These are phyloP conservation scores for Umbellularia californica DNA, from an alignment of 164 flowering plant species.

Conservation along the genomic window DNA sequence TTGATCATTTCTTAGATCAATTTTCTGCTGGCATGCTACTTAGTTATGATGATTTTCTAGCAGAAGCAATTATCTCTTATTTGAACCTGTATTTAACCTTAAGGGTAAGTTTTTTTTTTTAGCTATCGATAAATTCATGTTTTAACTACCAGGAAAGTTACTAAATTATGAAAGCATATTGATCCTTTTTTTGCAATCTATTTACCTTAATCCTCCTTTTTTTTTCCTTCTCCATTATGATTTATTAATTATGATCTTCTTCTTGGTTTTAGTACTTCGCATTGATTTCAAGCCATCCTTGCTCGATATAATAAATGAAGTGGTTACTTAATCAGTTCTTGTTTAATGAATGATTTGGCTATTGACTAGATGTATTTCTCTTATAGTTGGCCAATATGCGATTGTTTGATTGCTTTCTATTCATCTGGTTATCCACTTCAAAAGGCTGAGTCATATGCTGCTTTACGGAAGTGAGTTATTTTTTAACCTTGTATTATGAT, in stretches of 20 bases:
- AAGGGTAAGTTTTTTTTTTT: too few relatives aligned
- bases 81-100: too few relatives aligned
- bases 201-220: too few relatives aligned
- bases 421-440: conserved; percentile 96
- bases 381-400: conserved; percentile 96
- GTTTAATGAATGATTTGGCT: background rate
- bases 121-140: too few relatives aligned
- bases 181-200: too few relatives aligned
- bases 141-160: too few relatives aligned
- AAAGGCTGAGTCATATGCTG: conserved; percentile 91
- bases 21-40: background rate
- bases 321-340: conserved; percentile 4
- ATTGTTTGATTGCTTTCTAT: conserved; percentile 95
- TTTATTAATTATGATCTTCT: too few relatives aligned
- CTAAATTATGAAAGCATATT: too few relatives aligned
- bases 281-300: background rate
- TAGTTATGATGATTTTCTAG: too few relatives aligned
- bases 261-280: background rate
- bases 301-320: background rate
- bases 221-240: too few relatives aligned
- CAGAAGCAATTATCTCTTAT: too few relatives aligned
- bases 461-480: conserved; percentile 71
- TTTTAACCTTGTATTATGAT: background rate
- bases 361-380: conserved; percentile 9
- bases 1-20: background rate